These are phyloP conservation scores for Eutrema salsugineum DNA, from an alignment of 441 rosid genomes.

Conservation along the genomic window DNA sequence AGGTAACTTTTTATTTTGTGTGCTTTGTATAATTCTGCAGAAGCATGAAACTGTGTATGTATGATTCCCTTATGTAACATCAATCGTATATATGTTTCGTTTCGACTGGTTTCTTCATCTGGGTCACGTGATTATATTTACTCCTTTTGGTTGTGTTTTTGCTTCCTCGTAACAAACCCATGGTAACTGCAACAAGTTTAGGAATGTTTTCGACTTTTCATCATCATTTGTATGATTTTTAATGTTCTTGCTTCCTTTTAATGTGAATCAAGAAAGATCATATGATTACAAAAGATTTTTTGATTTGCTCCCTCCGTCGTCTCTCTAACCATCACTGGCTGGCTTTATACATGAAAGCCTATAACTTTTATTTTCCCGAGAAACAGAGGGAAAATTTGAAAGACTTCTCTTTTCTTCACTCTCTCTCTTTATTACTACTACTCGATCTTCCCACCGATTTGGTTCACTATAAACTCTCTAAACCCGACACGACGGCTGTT, in stretches of 20 bases:
- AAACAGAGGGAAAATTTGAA: constrained; percentile 26
- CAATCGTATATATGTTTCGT: constrained; percentile 8
- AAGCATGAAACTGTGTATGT: background rate
- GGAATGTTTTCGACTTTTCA: background rate
- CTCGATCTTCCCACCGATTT: constrained; percentile 61
- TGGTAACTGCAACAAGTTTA: background rate
- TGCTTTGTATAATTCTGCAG: background rate
- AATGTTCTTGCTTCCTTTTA: constrained; percentile 1
- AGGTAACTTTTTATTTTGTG: background rate
- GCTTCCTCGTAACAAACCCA: constrained; percentile 10
- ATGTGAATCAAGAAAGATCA: constrained; percentile 26
- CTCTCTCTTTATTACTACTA: constrained; percentile 9
- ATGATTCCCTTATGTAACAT: background rate
- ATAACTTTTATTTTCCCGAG: constrained; percentile 43
- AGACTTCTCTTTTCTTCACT: background rate
- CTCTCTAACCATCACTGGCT: constrained; percentile 3
- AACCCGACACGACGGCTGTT: constrained; percentile 20
- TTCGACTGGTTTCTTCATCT: background rate
- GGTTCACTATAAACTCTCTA: constrained; percentile 41
- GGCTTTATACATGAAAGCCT: constrained; percentile 59
- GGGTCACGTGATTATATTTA: constrained; percentile 1
- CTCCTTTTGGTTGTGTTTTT: background rate
- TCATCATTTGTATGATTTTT: background rate
- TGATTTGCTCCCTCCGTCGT: background rate
- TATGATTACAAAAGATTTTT: constrained; percentile 20